A percentile compares a stretch with the other conserved stretches of the same genome.
These are phyloP conservation scores for Maudiozyma bulderi DNA, from an alignment of 805 yeast genomes.

Conservation along the genomic window DNA sequence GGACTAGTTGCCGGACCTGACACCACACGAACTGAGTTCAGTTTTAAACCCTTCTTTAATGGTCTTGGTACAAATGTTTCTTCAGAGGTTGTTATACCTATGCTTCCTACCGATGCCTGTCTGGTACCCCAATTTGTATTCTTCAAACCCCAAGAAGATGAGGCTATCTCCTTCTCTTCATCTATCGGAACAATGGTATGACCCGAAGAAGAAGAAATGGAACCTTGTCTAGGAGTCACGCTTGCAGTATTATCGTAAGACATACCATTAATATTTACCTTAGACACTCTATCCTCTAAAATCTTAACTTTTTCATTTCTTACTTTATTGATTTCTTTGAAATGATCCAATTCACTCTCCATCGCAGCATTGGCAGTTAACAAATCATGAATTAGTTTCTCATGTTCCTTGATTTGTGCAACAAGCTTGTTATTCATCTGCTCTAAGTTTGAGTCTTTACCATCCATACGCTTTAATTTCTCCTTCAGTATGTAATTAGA, in stretches of 20 bases:
- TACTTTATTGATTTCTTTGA: constrained; percentile 8
- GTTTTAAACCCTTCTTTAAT: constrained; percentile 16
- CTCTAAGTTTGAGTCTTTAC: constrained; percentile 12
- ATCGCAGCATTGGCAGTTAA: constrained; percentile 10
- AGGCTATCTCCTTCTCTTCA: background rate
- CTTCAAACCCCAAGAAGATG: background rate
- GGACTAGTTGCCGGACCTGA: constrained; percentile 3
- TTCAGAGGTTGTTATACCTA: constrained; percentile 9
- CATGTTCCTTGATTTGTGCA: constrained; percentile 15
- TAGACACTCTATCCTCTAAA: constrained; percentile 8
- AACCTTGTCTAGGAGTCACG: background rate
- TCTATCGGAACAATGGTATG: background rate
- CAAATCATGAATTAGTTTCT: constrained; percentile 11
- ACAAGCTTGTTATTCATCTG: constrained; percentile 17
- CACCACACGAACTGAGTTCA: constrained; percentile 11
- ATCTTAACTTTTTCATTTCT: constrained; percentile 9
- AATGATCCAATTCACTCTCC: constrained; percentile 11
- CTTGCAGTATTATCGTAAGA: background rate
- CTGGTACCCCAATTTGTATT: constrained; percentile 5
- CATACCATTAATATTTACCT: background rate
- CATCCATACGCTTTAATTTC: constrained; percentile 5
- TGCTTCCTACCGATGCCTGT: constrained; percentile 12
- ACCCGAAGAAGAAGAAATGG: constrained; percentile 2
- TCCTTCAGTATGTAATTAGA: constrained; percentile 5
- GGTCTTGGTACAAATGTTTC: constrained; percentile 7